Conservation (phyloP, 2,329 filamentous ascomycete genomes). For the Domatiomyces catenatus region DNA sequence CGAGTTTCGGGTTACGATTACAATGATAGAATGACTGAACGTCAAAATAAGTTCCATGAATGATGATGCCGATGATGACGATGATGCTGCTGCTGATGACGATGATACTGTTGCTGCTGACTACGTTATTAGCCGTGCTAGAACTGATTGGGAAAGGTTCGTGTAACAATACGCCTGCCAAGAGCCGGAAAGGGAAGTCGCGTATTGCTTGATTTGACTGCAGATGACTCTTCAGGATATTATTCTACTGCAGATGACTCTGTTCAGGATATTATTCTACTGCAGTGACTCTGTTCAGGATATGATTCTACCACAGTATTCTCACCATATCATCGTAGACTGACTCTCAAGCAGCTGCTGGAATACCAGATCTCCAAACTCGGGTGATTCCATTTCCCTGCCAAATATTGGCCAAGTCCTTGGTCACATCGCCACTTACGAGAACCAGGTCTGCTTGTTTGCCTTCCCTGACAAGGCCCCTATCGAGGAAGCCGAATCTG, state of each 20-base stretch:
- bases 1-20: background rate
- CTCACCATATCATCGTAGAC: too few relatives aligned
- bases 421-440: slow-evolving; percentile 14
- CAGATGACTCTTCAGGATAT: too few relatives aligned
- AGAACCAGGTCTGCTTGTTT: slow-evolving; percentile 16
- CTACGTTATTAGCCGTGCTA: background rate
- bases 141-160: too few relatives aligned
- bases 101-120: background rate
- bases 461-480: slow-evolving; percentile 17
- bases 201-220: too few relatives aligned
- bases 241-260: too few relatives aligned
- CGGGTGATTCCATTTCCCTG: slow-evolving; percentile 11
- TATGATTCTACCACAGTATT: too few relatives aligned
- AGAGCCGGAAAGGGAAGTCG: too few relatives aligned
- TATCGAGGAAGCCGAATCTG: slow-evolving; percentile 18
- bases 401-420: slow-evolving; percentile 13
- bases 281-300: too few relatives aligned
- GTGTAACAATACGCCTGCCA: too few relatives aligned
- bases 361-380: slow-evolving; percentile 16
- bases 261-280: too few relatives aligned
- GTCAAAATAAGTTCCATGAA: background rate
- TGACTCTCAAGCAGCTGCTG: slow-evolving; percentile 2
- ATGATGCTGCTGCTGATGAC: background rate
- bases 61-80: background rate
- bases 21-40: background rate